Evolutionary conservation across 169 alveolate species (phyloP).

Genomic region (Sarcocystis neurona): DNA sequence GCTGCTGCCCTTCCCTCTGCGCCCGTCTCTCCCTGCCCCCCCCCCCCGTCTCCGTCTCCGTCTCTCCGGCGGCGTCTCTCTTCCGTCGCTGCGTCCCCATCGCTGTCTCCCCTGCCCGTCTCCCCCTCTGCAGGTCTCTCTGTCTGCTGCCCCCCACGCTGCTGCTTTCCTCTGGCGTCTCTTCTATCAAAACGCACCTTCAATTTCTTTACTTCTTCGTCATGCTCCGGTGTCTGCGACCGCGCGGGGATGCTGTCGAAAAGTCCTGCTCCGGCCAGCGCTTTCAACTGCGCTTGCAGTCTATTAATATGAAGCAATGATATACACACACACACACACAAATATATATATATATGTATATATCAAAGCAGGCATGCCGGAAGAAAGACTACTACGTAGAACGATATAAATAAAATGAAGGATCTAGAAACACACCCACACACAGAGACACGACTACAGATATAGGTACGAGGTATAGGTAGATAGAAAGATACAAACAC

Average conservation of each 20-base stretch:
- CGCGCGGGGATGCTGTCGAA: constrained; percentile 11
- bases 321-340: not conserved
- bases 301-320: not conserved
- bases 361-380: not conserved
- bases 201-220: constrained; percentile 47
- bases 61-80: too few relatives aligned
- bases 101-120: too few relatives aligned
- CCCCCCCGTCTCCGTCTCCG: too few relatives aligned
- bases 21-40: not conserved
- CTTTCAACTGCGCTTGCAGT: constrained; percentile 61
- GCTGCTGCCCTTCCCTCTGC: not conserved
- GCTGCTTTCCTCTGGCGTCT: too few relatives aligned
- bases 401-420: too few relatives aligned
- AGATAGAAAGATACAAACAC: too few relatives aligned
- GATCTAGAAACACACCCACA: too few relatives aligned
- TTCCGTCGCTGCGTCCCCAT: too few relatives aligned
- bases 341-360: not conserved
- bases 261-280: constrained; percentile 59
- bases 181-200: constrained; percentile 24
- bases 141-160: too few relatives aligned
- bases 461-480: too few relatives aligned
- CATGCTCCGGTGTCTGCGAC: constrained; percentile 37
- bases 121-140: too few relatives aligned
- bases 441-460: too few relatives aligned
- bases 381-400: not conserved